These are phyloP conservation scores for Pleurotus tuber-regium DNA, from an alignment of 768 basidiomycete species.

Conservation along the genomic window DNA sequence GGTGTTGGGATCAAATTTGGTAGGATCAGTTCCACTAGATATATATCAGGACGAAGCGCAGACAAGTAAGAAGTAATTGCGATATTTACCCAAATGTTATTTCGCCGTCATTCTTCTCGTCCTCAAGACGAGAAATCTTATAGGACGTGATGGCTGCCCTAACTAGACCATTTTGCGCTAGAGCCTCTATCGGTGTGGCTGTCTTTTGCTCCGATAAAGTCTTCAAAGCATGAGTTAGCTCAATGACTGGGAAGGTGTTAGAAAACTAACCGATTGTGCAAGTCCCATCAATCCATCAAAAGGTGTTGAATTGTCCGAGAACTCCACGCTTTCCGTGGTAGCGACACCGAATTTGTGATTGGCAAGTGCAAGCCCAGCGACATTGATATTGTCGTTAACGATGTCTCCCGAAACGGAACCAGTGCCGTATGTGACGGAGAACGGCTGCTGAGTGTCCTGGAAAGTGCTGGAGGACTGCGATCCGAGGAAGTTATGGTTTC, in stretches of 20 bases:
- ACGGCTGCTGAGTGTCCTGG: constrained; percentile 25
- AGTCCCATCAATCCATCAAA: constrained; percentile 81
- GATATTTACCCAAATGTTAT: constrained; percentile 67
- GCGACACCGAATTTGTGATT: constrained; percentile 66
- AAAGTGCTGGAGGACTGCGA: constrained; percentile 61
- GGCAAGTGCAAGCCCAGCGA: constrained; percentile 55
- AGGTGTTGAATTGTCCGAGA: constrained; percentile 41
- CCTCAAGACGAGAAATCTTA: constrained; percentile 74
- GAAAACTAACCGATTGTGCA: constrained; percentile 55
- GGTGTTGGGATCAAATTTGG: constrained; percentile 62
- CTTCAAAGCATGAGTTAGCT: constrained; percentile 22
- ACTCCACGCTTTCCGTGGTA: constrained; percentile 48
- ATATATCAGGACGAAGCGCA: no score
- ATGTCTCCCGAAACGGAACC: constrained; percentile 60
- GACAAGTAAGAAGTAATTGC: no score
- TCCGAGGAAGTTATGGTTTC: constrained; percentile 53
- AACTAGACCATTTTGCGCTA: constrained; percentile 57
- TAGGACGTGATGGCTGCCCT: constrained; percentile 65
- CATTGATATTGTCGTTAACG: constrained; percentile 51
- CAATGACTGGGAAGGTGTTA: background rate
- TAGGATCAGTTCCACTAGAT: constrained; percentile 56
- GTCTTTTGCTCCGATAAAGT: constrained; percentile 61
- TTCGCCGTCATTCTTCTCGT: constrained; percentile 70
- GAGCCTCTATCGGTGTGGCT: constrained; percentile 67
- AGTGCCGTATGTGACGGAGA: constrained; percentile 40